Conservation (phyloP, 2,329 filamentous ascomycete species). For the Alternaria triticimaculans region DNA sequence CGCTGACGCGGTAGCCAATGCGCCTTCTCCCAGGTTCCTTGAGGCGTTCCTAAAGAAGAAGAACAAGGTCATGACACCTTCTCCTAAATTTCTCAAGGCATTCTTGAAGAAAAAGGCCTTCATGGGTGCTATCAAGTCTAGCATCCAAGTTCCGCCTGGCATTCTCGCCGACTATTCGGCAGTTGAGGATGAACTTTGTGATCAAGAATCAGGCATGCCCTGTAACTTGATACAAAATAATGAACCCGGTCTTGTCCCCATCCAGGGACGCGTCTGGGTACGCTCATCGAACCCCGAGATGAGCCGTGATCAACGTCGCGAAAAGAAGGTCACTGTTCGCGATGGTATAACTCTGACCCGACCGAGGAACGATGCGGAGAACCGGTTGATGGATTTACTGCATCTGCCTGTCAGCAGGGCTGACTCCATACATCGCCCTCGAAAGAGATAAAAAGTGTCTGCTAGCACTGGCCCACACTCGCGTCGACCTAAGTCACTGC, state of each 20-base stretch:
- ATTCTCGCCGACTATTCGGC: neutral
- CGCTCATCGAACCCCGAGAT: neutral
- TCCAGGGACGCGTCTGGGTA: neutral
- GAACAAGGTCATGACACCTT: neutral
- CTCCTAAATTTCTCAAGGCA: neutral
- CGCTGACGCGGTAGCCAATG: neutral
- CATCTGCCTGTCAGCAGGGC: neutral
- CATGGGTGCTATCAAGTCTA: neutral
- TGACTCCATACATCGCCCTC: neutral
- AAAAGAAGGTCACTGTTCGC: neutral
- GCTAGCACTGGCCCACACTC: neutral
- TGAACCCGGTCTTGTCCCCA: neutral
- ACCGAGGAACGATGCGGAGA: neutral
- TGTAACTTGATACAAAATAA: neutral
- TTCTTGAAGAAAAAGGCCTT: neutral
- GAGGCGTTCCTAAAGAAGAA: neutral
- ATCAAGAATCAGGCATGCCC: neutral
- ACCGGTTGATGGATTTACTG: neutral
- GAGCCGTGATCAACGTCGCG: neutral
- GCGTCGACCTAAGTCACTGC: neutral
- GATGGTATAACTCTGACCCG: neutral
- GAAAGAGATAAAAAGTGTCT: neutral
- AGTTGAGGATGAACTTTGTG: neutral
- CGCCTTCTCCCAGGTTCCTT: neutral
- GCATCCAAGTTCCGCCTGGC: neutral